Conservation (phyloP, 1,284 basidiomycete species). For the Tilletia indica region DNA sequence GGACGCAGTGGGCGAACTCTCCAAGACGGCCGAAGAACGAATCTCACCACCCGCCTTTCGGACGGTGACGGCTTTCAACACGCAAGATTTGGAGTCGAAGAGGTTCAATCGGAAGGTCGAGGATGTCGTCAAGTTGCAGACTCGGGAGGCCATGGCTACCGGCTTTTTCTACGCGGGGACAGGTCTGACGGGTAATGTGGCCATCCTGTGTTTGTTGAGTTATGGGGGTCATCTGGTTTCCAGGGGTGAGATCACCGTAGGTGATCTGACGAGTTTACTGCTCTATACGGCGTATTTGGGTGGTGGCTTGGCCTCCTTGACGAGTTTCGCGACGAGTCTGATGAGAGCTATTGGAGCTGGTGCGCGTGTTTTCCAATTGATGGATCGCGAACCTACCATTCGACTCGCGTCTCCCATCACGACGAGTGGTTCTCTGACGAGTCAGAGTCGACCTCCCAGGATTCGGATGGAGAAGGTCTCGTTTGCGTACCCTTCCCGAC, state of each 20-base stretch:
- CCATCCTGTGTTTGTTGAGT: conserved; percentile 80
- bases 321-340: conserved; percentile 58
- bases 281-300: conserved; percentile 91
- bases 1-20: conserved; percentile 91
- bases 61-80: conserved; percentile 88
- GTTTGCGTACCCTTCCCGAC: conserved; percentile 57
- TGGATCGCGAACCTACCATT: conserved; percentile 64
- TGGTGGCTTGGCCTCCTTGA: conserved; percentile 59
- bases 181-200: conserved; percentile 92
- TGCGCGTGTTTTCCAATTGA: conserved; percentile 83
- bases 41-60: conserved; percentile 75
- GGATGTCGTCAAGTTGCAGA: conserved; percentile 72
- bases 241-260: conserved; percentile 71
- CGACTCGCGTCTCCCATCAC: conserved; percentile 18
- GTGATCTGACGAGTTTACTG: conserved; percentile 66
- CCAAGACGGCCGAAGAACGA: conserved; percentile 80
- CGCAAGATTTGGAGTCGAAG: conserved; percentile 68
- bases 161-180: conserved; percentile 85
- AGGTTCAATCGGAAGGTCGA: conserved; percentile 64
- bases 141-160: conserved; percentile 83
- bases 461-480: conserved; percentile 58
- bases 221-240: conserved; percentile 93
- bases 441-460: conserved; percentile 18
- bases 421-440: conserved; percentile 17
- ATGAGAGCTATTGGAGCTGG: conserved; percentile 84